Conservation (phyloP, 1,284 basidiomycete species). For the Rhizoctonia solani region DNA sequence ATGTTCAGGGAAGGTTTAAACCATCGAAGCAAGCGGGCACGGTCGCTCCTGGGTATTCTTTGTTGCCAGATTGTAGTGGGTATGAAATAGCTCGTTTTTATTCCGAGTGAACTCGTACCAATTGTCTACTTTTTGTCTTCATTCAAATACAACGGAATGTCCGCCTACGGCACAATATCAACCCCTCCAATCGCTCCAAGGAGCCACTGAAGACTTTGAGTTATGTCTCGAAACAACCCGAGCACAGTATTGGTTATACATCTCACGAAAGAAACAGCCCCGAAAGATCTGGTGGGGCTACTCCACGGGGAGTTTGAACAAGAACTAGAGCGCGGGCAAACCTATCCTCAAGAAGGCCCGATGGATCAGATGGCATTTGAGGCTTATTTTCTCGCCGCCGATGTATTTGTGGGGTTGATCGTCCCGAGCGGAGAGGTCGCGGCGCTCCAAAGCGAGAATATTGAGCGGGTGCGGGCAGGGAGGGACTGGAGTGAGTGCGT, state of each 20-base stretch:
- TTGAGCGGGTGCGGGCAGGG: conserved; percentile 54
- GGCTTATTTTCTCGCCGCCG: conserved; percentile 74
- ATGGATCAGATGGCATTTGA: conserved; percentile 63
- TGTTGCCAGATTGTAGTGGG: no score
- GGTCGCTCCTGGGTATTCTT: no score
- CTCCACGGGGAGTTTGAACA: conserved; percentile 69
- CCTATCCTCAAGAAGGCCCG: conserved; percentile 69
- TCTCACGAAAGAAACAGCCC: conserved; percentile 57
- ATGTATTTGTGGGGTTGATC: conserved; percentile 73
- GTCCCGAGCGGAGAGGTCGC: conserved; percentile 42
- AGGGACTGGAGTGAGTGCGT: conserved; percentile 69
- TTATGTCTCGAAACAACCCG: conserved; percentile 1
- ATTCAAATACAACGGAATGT: not conserved
- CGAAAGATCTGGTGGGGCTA: conserved; percentile 60
- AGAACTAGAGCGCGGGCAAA: conserved; percentile 74
- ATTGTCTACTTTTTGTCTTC: no score
- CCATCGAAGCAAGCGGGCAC: no score
- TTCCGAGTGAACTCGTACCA: no score
- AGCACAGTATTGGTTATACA: conserved; percentile 60
- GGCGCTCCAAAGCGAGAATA: conserved; percentile 35
- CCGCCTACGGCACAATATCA: conserved; percentile 11
- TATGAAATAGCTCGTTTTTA: no score
- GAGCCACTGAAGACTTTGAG: not conserved
- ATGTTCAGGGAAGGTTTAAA: no score
- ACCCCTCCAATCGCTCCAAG: not conserved